Conservation (phyloP, 2,329 filamentous ascomycete genomes). For the Phaeosphaeriaceae sp. region DNA sequence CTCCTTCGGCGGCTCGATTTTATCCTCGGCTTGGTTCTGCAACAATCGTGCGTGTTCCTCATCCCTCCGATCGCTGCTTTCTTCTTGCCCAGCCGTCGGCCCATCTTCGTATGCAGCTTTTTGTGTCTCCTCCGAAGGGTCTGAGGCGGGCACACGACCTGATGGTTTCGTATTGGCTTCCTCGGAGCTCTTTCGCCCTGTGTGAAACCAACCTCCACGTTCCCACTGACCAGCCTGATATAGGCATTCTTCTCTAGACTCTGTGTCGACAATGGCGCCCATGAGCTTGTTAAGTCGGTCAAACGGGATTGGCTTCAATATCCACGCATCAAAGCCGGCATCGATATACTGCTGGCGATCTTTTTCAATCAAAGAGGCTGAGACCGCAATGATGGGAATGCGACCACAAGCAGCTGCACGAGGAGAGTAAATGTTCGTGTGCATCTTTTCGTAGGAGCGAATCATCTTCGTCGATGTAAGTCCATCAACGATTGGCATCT, state of each 20-base stretch:
- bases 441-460: constrained; percentile 70
- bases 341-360: constrained; percentile 73
- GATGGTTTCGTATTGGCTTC: constrained; percentile 48
- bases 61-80: constrained; percentile 18
- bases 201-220: constrained; percentile 80
- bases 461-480: constrained; percentile 84
- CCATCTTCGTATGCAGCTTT: constrained; percentile 28
- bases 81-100: constrained; percentile 23
- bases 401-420: constrained; percentile 68
- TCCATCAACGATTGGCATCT: constrained; percentile 95
- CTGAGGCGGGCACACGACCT: constrained; percentile 19
- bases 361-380: constrained; percentile 78
- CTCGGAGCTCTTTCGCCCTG: constrained; percentile 46
- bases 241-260: constrained; percentile 66
- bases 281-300: constrained; percentile 74
- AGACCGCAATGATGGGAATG: constrained; percentile 85
- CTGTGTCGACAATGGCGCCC: constrained; percentile 69
- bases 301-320: constrained; percentile 87
- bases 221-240: constrained; percentile 82
- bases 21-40: constrained; percentile 21
- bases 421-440: constrained; percentile 62
- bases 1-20: constrained; percentile 1
- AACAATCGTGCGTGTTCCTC: constrained; percentile 34
- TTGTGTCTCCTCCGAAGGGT: constrained; percentile 24
- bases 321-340: constrained; percentile 88